phyloP scores from a whole-genome alignment of 2,329 filamentous ascomycete genomes.

The Fusarium armeniacum region DNA sequence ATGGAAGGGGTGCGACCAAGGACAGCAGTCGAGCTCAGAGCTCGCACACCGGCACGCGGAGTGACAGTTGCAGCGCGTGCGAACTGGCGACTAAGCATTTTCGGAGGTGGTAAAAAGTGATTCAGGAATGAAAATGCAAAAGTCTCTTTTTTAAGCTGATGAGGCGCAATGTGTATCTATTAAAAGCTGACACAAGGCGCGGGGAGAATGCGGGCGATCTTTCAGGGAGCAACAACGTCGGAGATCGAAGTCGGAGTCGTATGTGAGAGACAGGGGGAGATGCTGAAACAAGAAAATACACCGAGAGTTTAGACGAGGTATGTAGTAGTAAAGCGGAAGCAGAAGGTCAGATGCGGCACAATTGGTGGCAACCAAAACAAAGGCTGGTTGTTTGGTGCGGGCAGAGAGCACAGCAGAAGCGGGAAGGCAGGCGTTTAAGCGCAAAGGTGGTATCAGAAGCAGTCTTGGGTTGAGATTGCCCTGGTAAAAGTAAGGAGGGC shows the following conservation, averaged over 20 bases:
- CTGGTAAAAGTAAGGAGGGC: constrained; percentile 41
- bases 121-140: constrained; percentile 29
- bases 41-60: constrained; percentile 65
- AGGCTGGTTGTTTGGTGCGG: constrained; percentile 18
- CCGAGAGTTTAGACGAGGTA: constrained; percentile 36
- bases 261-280: constrained; percentile 34
- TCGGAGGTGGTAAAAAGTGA: constrained; percentile 44
- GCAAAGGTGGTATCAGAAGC: constrained; percentile 37
- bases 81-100: constrained; percentile 67
- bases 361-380: constrained; percentile 44
- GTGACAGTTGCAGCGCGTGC: constrained; percentile 60
- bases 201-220: constrained; percentile 30
- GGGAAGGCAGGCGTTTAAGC: constrained; percentile 41
- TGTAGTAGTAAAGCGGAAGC: constrained; percentile 37
- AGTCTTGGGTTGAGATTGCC: constrained; percentile 44
- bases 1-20: constrained; percentile 77
- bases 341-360: constrained; percentile 48
- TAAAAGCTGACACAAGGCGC: constrained; percentile 41
- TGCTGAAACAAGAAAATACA: constrained; percentile 39
- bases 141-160: constrained; percentile 17
- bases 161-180: constrained; percentile 38
- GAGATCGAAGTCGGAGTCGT: constrained; percentile 38
- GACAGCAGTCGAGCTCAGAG: constrained; percentile 69
- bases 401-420: constrained; percentile 46
- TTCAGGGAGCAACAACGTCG: constrained; percentile 37